Conservation (phyloP, 352 stramenopile genomes). For the Peronosclerospora sorghi region DNA sequence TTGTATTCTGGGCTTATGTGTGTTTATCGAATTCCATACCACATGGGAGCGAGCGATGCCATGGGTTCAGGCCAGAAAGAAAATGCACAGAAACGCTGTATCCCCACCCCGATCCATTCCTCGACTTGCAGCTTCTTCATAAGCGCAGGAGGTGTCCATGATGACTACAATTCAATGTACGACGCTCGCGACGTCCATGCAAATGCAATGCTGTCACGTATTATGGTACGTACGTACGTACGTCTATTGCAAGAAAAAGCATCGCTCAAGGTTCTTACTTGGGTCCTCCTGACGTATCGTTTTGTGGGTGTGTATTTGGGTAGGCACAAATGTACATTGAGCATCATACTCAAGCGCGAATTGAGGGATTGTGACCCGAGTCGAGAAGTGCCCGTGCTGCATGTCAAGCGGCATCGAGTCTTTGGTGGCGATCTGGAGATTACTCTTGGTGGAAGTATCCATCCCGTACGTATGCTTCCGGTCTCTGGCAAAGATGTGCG, state of each 20-base stretch:
- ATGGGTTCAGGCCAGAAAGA: too few relatives aligned
- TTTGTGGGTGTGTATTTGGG: neutral
- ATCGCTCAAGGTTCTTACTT: neutral
- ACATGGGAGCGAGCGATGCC: too few relatives aligned
- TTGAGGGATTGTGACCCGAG: constrained; percentile 12
- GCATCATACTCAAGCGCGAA: constrained; percentile 18
- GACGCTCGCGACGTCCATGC: constrained; percentile 20
- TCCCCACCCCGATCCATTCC: too few relatives aligned
- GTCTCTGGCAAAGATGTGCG: constrained; percentile 25
- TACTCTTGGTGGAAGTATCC: constrained; percentile 9
- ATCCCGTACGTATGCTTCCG: constrained; percentile 20
- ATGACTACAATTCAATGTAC: constrained; percentile 13
- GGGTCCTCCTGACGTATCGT: neutral
- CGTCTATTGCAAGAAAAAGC: neutral
- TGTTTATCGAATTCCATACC: too few relatives aligned
- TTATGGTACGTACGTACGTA: constrained; percentile 12
- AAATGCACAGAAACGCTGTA: too few relatives aligned
- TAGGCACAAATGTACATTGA: constrained; percentile 21
- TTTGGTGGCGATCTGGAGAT: constrained; percentile 22
- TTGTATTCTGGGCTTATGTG: too few relatives aligned
- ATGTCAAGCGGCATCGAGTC: constrained; percentile 6
- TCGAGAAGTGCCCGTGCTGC: constrained; percentile 19
- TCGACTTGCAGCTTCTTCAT: too few relatives aligned
- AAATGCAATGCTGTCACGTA: constrained; percentile 20
- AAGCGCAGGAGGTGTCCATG: constrained; percentile 9